A percentile compares a stretch with the other conserved stretches of the same genome.
These are phyloP conservation scores for Podaxis pistillaris DNA, from an alignment of 768 basidiomycete genomes.

Conservation along the genomic window DNA sequence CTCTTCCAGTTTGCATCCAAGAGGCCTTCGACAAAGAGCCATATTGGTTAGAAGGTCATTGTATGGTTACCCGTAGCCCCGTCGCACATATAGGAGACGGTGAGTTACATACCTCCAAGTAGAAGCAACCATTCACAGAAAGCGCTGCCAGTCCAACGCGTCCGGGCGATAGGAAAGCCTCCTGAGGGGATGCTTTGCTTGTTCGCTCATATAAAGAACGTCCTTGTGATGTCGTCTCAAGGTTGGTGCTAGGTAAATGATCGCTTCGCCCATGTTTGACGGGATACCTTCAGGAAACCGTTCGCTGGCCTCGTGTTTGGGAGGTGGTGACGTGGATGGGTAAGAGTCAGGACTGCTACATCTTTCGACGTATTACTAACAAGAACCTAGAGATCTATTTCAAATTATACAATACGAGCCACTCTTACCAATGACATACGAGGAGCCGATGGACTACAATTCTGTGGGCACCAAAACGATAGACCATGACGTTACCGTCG, in stretches of 20 bases:
- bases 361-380: neutral
- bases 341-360: conserved; percentile 25
- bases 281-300: conserved; percentile 43
- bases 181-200: conserved; percentile 52
- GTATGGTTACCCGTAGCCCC: conserved; percentile 69
- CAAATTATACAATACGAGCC: conserved; percentile 55
- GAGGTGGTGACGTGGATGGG: conserved; percentile 83
- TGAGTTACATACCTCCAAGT: conserved; percentile 21
- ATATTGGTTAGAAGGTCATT: conserved; percentile 56
- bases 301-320: conserved; percentile 67
- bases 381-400: conserved; percentile 54
- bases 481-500: conserved; percentile 51
- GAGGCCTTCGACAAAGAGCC: conserved; percentile 46
- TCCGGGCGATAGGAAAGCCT: conserved; percentile 69
- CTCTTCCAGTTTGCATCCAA: conserved; percentile 55
- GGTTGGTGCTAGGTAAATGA: conserved; percentile 33
- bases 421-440: conserved; percentile 51
- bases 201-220: conserved; percentile 63
- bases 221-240: conserved; percentile 65
- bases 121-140: conserved; percentile 6
- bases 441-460: conserved; percentile 52
- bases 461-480: conserved; percentile 35
- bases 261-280: neutral
- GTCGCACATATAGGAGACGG: conserved; percentile 78
- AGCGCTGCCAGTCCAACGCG: conserved; percentile 54